A percentile compares a stretch with the other conserved stretches of the same genome.
Conservation (phyloP, 2,329 filamentous ascomycete species). For the Colletotrichum orchidophilum region DNA sequence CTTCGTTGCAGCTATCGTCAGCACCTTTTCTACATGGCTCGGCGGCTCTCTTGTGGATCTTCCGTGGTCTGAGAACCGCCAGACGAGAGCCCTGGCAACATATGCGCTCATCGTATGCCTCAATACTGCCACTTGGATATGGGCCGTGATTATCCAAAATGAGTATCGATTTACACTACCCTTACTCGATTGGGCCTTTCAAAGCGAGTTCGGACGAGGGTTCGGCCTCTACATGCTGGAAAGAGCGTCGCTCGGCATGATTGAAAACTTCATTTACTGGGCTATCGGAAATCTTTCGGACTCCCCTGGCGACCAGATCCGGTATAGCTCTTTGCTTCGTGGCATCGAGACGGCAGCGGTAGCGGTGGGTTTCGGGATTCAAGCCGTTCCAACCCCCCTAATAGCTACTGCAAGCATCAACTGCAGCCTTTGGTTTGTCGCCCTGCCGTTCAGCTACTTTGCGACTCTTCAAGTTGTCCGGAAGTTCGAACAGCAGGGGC, state of each 20-base stretch:
- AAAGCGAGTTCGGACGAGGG: slow-evolving; percentile 50
- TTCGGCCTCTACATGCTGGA: slow-evolving; percentile 54
- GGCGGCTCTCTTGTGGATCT: slow-evolving; percentile 47
- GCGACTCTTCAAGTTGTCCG: slow-evolving; percentile 51
- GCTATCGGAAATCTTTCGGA: slow-evolving; percentile 55
- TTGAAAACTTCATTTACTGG: slow-evolving; percentile 58
- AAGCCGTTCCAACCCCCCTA: slow-evolving; percentile 52
- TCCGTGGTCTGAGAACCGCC: slow-evolving; percentile 48
- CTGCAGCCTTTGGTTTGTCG: slow-evolving; percentile 49
- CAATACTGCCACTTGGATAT: slow-evolving; percentile 56
- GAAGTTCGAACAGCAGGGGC: slow-evolving; percentile 48
- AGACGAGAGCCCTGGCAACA: slow-evolving; percentile 49
- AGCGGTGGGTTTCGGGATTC: slow-evolving; percentile 53
- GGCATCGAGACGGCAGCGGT: slow-evolving; percentile 53
- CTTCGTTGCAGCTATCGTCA: slow-evolving; percentile 47
- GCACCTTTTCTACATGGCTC: slow-evolving; percentile 50
- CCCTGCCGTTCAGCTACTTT: slow-evolving; percentile 54
- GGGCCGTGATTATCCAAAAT: slow-evolving; percentile 56
- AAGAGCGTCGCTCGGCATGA: slow-evolving; percentile 48
- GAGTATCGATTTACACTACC: slow-evolving; percentile 54
- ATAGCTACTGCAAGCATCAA: slow-evolving; percentile 56
- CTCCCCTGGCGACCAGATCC: slow-evolving; percentile 53
- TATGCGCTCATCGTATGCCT: slow-evolving; percentile 51
- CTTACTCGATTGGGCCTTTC: slow-evolving; percentile 53
- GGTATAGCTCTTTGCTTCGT: slow-evolving; percentile 54